A percentile compares a stretch with the other conserved stretches of the same genome.
phyloP scores from a whole-genome alignment of 2,329 filamentous ascomycete genomes.

The Scytalidium sp. region DNA sequence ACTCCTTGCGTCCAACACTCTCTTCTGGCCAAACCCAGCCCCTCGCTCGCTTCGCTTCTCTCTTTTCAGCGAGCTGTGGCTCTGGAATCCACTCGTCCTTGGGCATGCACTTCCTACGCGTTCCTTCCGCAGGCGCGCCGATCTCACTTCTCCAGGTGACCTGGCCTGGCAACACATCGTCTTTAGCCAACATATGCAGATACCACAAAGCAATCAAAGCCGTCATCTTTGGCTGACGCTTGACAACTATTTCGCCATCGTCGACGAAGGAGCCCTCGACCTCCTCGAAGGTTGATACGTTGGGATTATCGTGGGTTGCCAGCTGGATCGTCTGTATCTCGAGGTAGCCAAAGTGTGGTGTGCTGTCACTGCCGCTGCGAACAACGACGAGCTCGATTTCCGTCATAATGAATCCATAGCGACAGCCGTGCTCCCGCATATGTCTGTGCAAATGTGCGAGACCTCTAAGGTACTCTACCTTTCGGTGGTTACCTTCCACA shows the following conservation, averaged over 20 bases:
- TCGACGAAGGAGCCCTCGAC: slow-evolving; percentile 19
- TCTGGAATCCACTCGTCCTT: slow-evolving; percentile 74
- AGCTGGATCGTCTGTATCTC: slow-evolving; percentile 67
- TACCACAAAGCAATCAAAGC: slow-evolving; percentile 76
- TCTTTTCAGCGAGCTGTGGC: slow-evolving; percentile 71
- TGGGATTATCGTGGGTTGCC: slow-evolving; percentile 30
- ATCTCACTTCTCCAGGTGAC: slow-evolving; percentile 67
- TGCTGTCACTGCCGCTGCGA: slow-evolving; percentile 68
- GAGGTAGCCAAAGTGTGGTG: slow-evolving; percentile 84
- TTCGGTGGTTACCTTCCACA: slow-evolving; percentile 76
- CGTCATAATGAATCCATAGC: slow-evolving; percentile 94
- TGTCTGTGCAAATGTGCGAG: slow-evolving; percentile 82
- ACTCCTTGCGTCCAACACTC: slow-evolving; percentile 67
- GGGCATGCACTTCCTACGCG: slow-evolving; percentile 65
- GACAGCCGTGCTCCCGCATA: slow-evolving; percentile 90
- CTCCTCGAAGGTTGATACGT: slow-evolving; percentile 16
- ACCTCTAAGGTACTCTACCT: slow-evolving; percentile 84
- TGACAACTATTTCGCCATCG: slow-evolving; percentile 28
- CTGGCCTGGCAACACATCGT: slow-evolving; percentile 57
- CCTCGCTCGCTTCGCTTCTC: slow-evolving; percentile 68
- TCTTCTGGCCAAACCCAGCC: slow-evolving; percentile 79
- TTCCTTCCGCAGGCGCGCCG: slow-evolving; percentile 70
- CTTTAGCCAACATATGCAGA: slow-evolving; percentile 67
- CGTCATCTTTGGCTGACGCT: slow-evolving; percentile 63
- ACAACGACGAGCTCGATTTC: slow-evolving; percentile 94